Evolutionary conservation across 148 eudicot genomes (phyloP).

Genomic region (Silene uniflora): DNA sequence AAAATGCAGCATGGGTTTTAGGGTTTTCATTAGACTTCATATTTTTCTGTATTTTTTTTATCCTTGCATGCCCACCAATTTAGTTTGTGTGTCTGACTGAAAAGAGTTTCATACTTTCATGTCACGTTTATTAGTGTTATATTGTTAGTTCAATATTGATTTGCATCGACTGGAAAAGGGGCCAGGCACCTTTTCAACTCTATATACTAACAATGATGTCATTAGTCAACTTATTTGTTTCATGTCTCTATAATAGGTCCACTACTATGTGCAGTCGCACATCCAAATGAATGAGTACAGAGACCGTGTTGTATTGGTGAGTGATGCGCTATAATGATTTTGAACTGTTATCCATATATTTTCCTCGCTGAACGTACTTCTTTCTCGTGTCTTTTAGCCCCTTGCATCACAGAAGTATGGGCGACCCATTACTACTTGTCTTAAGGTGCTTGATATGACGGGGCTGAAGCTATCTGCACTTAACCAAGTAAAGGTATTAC

Average conservation of each 20-base stretch:
- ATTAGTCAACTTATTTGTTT: conserved; percentile 10
- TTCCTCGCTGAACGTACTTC: conserved; percentile 3
- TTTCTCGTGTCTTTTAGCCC: conserved; percentile 48
- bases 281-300: conserved; percentile 96
- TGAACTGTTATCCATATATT: conserved; percentile 3
- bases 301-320: conserved; percentile 86
- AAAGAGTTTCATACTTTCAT: too few species aligned
- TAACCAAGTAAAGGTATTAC: conserved; percentile 79
- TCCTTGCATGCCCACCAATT: neutral
- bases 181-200: neutral
- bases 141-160: neutral
- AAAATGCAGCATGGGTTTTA: neutral
- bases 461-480: conserved; percentile 88
- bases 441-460: conserved; percentile 95
- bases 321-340: conserved; percentile 21
- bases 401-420: conserved; percentile 59
- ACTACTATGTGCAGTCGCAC: conserved; percentile 92
- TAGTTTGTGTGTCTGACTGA: neutral
- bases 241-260: conserved; percentile 44
- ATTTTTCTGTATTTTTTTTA: too few species aligned
- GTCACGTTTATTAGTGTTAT: neutral
- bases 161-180: neutral
- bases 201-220: neutral
- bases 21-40: neutral
- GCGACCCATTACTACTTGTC: conserved; percentile 64